Evolutionary conservation across 306 rosid species (phyloP).

Genomic region (Fragaria vesca): DNA sequence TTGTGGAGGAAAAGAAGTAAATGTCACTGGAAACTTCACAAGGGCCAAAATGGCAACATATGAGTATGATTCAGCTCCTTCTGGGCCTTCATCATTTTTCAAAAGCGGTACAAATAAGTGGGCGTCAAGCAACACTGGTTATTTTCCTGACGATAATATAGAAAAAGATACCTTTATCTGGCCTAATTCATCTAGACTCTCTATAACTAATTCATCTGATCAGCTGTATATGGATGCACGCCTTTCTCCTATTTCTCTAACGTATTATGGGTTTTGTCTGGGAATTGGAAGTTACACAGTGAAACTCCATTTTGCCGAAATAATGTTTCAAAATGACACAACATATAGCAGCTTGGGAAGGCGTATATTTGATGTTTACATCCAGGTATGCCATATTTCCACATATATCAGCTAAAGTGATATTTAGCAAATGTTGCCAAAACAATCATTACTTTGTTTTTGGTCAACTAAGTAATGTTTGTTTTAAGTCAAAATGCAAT

Average conservation of each 20-base stretch:
- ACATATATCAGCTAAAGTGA: neutral
- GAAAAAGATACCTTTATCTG: neutral
- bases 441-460: neutral
- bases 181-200: constrained; percentile 20
- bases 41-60: constrained; percentile 2
- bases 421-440: neutral
- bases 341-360: constrained; percentile 46
- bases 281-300: constrained; percentile 38
- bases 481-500: neutral
- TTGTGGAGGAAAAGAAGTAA: constrained; percentile 48
- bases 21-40: neutral
- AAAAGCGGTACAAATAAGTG: constrained; percentile 30
- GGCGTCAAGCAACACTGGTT: constrained; percentile 58
- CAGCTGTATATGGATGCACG: constrained; percentile 58
- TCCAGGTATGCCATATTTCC: constrained; percentile 31
- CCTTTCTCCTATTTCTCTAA: constrained; percentile 58
- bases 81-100: constrained; percentile 32
- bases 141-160: constrained; percentile 31
- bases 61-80: constrained; percentile 34
- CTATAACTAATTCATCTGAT: too few species aligned
- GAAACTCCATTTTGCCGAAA: constrained; percentile 45
- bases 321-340: constrained; percentile 17
- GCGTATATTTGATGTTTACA: constrained; percentile 43
- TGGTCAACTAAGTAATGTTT: neutral
- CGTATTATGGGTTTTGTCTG: constrained; percentile 44